These are phyloP conservation scores for Cochliopodium minus DNA, from an alignment of 208 protist species.

Conservation along the genomic window DNA sequence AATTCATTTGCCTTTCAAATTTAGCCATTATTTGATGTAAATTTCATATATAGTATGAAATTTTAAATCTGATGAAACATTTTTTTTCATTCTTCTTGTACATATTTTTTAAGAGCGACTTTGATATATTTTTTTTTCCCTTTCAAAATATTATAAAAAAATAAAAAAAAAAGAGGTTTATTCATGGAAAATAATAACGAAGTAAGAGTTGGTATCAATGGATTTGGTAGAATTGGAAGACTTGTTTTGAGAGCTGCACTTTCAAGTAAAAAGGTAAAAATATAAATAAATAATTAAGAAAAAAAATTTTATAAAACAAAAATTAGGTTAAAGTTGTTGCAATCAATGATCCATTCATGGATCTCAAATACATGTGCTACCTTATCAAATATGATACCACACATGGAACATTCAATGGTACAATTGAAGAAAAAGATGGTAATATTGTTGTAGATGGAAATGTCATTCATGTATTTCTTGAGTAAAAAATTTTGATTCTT, in stretches of 20 bases:
- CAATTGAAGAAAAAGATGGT: conserved; percentile 29
- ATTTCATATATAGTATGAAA: too few species aligned
- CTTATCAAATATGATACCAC: conserved; percentile 78
- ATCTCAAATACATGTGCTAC: conserved; percentile 71
- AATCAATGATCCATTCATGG: conserved; percentile 82
- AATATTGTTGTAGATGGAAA: neutral
- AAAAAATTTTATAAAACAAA: too few species aligned
- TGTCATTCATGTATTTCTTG: neutral
- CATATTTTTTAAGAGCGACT: too few species aligned
- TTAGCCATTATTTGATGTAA: too few species aligned
- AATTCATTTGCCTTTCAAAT: too few species aligned
- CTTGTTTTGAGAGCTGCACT: conserved; percentile 59
- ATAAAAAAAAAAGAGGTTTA: too few species aligned
- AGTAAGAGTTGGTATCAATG: conserved; percentile 72
- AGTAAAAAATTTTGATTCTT: neutral
- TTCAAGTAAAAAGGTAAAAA: too few species aligned
- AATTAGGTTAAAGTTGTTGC: conserved; percentile 45
- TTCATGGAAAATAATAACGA: conserved; percentile 35
- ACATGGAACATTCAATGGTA: conserved; percentile 70
- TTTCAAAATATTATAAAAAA: too few species aligned
- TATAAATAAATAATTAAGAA: too few species aligned
- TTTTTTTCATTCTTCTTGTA: too few species aligned
- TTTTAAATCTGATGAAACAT: too few species aligned
- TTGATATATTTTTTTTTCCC: too few species aligned
- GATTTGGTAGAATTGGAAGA: conserved; percentile 81